These are phyloP conservation scores for Ascomycota sp. DNA, from an alignment of 2,329 filamentous ascomycete species.

Conservation along the genomic window DNA sequence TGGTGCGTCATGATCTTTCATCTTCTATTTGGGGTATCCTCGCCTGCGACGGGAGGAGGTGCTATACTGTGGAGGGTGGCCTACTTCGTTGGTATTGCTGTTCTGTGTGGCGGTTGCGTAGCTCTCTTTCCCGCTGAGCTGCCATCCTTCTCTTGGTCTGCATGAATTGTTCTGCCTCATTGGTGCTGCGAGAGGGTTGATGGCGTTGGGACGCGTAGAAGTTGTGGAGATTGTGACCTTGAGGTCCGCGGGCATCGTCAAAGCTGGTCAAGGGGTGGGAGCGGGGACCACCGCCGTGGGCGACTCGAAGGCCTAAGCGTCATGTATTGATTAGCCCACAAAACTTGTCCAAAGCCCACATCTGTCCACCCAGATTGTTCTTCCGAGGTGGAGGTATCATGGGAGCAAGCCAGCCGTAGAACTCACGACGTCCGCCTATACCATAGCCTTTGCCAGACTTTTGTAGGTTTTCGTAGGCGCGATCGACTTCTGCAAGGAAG, in stretches of 20 bases:
- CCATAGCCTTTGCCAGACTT: slow-evolving; percentile 92
- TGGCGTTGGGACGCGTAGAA: slow-evolving; percentile 91
- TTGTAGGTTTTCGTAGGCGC: slow-evolving; percentile 82
- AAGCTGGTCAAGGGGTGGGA: slow-evolving; percentile 76
- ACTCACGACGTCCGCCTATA: slow-evolving; percentile 53
- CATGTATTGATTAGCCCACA: not conserved
- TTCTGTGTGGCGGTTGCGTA: slow-evolving; percentile 99
- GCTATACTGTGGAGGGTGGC: slow-evolving; percentile 59
- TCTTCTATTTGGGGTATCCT: slow-evolving; percentile 17
- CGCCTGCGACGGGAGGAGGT: slow-evolving; percentile 16
- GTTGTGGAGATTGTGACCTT: slow-evolving; percentile 64
- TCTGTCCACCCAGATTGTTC: too few species aligned
- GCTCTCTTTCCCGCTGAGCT: slow-evolving; percentile 93
- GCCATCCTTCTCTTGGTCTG: slow-evolving; percentile 99
- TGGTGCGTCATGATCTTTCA: slow-evolving; percentile 2
- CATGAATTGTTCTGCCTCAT: slow-evolving; percentile 94
- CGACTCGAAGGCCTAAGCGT: slow-evolving; percentile 47
- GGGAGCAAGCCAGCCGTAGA: too few species aligned
- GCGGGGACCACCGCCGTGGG: slow-evolving; percentile 41
- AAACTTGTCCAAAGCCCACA: not conserved
- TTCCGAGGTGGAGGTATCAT: too few species aligned
- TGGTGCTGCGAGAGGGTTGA: slow-evolving; percentile 61
- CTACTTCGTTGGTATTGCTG: slow-evolving; percentile 99
- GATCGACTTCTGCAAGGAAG: slow-evolving; percentile 59
- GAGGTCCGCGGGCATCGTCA: slow-evolving; percentile 46